Percentiles rank a stretch among this genome's conserved stretches.
Evolutionary conservation across 305 asterid species (phyloP).

Genomic region (Monarda citriodora): DNA sequence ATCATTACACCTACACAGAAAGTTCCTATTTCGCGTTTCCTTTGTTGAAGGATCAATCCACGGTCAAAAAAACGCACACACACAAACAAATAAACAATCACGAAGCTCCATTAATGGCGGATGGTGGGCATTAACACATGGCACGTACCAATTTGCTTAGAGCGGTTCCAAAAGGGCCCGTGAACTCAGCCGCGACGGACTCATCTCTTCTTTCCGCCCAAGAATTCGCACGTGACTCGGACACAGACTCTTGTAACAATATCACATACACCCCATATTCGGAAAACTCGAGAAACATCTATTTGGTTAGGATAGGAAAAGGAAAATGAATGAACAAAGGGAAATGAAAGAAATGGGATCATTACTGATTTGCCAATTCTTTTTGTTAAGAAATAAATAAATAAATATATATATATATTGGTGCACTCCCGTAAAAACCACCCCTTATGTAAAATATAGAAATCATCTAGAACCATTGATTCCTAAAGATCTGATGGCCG

Average conservation of each 20-base stretch:
- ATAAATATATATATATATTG: too few relatives aligned
- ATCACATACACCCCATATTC: background rate
- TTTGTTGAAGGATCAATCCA: conserved; percentile 7
- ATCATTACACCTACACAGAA: background rate
- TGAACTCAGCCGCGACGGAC: conserved; percentile 42
- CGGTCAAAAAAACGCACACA: conserved; percentile 12
- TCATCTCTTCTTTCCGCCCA: conserved; percentile 14
- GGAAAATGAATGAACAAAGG: too few relatives aligned
- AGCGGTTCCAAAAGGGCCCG: conserved; percentile 30
- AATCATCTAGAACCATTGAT: too few relatives aligned
- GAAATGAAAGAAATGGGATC: too few relatives aligned
- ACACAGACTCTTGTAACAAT: conserved; percentile 8
- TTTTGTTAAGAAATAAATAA: too few relatives aligned
- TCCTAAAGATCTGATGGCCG: too few relatives aligned
- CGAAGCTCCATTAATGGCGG: conserved; percentile 18
- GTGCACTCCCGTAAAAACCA: too few relatives aligned
- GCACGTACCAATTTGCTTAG: conserved; percentile 21
- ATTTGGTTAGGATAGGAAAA: too few relatives aligned
- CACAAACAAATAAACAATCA: background rate
- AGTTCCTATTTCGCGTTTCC: background rate
- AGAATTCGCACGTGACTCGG: conserved; percentile 27
- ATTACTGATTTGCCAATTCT: too few relatives aligned
- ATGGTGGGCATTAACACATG: conserved; percentile 29
- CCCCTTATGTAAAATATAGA: too few relatives aligned
- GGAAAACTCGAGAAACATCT: background rate